Base-by-base conservation (phyloP, 2,329 filamentous ascomycete species). In the Curvularia lunata region DNA sequence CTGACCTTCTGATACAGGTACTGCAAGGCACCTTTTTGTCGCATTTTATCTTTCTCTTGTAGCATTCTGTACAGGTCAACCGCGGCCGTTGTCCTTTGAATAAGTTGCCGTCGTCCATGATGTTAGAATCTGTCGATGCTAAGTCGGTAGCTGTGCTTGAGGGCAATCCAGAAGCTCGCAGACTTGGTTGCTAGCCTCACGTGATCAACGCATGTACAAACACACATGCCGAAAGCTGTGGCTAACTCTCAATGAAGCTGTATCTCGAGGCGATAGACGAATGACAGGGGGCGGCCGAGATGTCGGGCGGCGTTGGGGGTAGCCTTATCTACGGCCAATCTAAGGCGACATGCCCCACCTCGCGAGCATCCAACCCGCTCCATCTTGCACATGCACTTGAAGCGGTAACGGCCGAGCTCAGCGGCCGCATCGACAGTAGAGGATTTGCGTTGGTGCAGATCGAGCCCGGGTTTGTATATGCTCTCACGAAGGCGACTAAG, bases 21-120 rank as follows among this genome's bases (percentile, higher is more conserved):
- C 69, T 69, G 64, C 78, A 80, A 28, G 78, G 78, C 3, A 80
- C 65, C 3, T 71, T 68, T 61, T 79, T 80, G 54, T 79, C 76
- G 55, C 78, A 81, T 60, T 77, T 75, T 40, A 75, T 70, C 54
- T 77, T 77, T 37, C 71, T 66, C 21, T 69, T 59, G 28, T 71
- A 64, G 58, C 73, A 76, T 47, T 69, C 65, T 4, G 64, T 65
- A 52, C 74, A 76, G 1, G 73, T 72, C 30, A 73, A 60, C 4
- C 63, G 56, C 13, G 59, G 56, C 3, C 62, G 56, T 48, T 60
- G 63, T 16, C 57, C 54, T 58, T 53, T 65, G 16, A 46, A 37
- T 18, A 25, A 25, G 37, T 42, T 59, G n/a, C 19, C 30, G 21
- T 61, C 52, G 19, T 56, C 56, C 59, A 64, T 64, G 19, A 47